phyloP scores from a whole-genome alignment of 2,329 filamentous ascomycete genomes.

The Aureobasidium sp. region DNA sequence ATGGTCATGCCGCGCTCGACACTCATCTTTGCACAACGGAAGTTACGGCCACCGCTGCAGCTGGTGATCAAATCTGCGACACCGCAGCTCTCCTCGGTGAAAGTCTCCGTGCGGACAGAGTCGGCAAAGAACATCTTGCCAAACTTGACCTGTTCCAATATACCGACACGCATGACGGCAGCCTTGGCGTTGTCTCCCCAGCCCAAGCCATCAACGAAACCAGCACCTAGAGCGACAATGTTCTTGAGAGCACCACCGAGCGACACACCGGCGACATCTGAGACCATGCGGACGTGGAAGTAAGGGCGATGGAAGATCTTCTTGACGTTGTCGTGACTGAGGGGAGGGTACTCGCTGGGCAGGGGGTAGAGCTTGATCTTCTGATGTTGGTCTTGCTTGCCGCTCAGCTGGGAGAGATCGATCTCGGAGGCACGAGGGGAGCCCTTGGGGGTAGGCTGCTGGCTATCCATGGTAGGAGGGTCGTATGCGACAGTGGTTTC shows the following conservation, averaged over 20 bases:
- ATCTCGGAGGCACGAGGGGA: slow-evolving; percentile 41
- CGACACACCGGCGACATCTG: slow-evolving; percentile 93
- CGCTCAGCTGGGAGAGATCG: slow-evolving; percentile 17
- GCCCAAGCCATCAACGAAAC: slow-evolving; percentile 88
- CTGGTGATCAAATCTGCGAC: slow-evolving; percentile 94
- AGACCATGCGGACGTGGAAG: slow-evolving; percentile 92
- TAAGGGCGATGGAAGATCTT: slow-evolving; percentile 90
- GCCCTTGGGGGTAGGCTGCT: slow-evolving; percentile 55
- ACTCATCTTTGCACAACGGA: slow-evolving; percentile 83
- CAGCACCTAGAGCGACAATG: slow-evolving; percentile 89
- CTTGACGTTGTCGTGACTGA: slow-evolving; percentile 77
- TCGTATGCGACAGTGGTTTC: slow-evolving; percentile 97
- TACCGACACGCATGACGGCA: slow-evolving; percentile 93
- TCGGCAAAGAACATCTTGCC: slow-evolving; percentile 87
- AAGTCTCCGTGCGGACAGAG: slow-evolving; percentile 71
- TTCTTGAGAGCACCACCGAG: slow-evolving; percentile 94
- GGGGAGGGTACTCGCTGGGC: slow-evolving; percentile 72
- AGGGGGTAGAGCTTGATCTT: slow-evolving; percentile 64
- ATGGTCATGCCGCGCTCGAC: slow-evolving; percentile 72
- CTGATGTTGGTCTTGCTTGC: slow-evolving; percentile 49
- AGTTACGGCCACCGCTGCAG: slow-evolving; percentile 86
- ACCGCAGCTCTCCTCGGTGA: slow-evolving; percentile 93
- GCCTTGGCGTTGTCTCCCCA: slow-evolving; percentile 99
- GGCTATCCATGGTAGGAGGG: slow-evolving; percentile 79
- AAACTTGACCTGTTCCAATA: slow-evolving; percentile 95